A percentile compares a stretch with the other conserved stretches of the same genome.
Conservation (phyloP, 306 rosid genomes). For the Quercus dentata region DNA sequence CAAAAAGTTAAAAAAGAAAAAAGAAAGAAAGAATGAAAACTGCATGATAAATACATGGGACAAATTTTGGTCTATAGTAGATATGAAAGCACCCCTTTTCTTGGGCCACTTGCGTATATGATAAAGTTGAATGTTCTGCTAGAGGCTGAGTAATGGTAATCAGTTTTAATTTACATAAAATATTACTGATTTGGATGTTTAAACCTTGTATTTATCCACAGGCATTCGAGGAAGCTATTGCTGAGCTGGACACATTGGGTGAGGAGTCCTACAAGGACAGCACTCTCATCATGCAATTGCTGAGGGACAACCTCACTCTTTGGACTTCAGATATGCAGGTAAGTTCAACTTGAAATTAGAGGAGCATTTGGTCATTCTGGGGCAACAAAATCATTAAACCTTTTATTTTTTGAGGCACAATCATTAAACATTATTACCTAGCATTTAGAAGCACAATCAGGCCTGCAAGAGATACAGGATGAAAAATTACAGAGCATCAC, state of each 20-base stretch:
- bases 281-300: slow-evolving; percentile 82
- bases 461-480: not conserved
- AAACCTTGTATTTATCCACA: slow-evolving; percentile 14
- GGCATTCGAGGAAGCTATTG: slow-evolving; percentile 90
- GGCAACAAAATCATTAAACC: not conserved
- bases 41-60: not conserved
- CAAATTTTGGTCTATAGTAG: not conserved
- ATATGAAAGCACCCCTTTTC: not conserved
- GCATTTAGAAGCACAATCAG: not conserved
- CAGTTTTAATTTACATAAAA: not conserved
- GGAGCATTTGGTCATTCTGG: not conserved
- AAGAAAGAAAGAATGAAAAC: no score
- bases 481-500: not conserved
- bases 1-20: no score
- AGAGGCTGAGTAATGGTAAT: not conserved
- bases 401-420: not conserved
- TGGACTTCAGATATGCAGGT: slow-evolving; percentile 89
- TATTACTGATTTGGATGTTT: slow-evolving; percentile 4
- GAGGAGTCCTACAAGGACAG: slow-evolving; percentile 90
- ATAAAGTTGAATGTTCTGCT: not conserved
- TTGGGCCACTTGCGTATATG: not conserved
- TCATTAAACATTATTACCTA: not conserved
- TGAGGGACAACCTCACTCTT: slow-evolving; percentile 83
- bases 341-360: slow-evolving; percentile 6
- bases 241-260: slow-evolving; percentile 82